Percentiles rank a stretch among this genome's conserved stretches.
phyloP scores from a whole-genome alignment of 495 filamentous ascomycete genomes.

The Penicillium arizonense region DNA sequence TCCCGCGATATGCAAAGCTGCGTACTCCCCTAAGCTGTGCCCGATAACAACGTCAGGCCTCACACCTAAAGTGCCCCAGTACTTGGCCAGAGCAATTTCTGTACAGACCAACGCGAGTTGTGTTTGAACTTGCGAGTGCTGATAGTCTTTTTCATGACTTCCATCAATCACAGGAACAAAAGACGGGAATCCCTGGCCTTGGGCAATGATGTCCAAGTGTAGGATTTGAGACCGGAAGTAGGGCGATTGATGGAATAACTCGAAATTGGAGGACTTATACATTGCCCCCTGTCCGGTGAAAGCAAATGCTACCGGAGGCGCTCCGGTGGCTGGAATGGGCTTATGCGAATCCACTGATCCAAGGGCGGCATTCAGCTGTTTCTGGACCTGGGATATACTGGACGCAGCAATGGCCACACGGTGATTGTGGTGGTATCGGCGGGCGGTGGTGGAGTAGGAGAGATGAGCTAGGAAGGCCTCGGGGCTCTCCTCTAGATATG shows the following conservation, averaged over 20 bases:
- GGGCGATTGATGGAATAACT: conserved; percentile 28
- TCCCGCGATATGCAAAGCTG: conserved; percentile 72
- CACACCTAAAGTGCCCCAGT: conserved; percentile 74
- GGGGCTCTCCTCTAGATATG: not conserved
- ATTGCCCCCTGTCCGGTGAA: conserved; percentile 71
- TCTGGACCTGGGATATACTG: too few relatives aligned
- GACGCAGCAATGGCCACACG: too few relatives aligned
- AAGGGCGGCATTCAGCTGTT: not conserved
- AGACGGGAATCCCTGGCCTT: conserved; percentile 28
- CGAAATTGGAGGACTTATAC: conserved; percentile 31
- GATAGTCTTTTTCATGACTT: not conserved
- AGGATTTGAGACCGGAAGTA: conserved; percentile 18
- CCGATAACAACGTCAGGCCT: conserved; percentile 70
- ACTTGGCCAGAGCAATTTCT: conserved; percentile 72
- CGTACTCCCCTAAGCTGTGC: conserved; percentile 83
- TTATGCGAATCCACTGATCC: too few relatives aligned
- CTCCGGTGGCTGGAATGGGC: too few relatives aligned
- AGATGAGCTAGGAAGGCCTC: not conserved
- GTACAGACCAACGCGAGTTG: conserved; percentile 69
- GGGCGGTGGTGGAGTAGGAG: too few relatives aligned
- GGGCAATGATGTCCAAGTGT: conserved; percentile 24
- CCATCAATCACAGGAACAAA: conserved; percentile 3
- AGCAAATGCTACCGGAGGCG: conserved; percentile 50
- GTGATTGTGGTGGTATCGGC: too few relatives aligned
- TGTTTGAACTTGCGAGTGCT: conserved; percentile 59